Base-by-base conservation (phyloP, 768 basidiomycete genomes). In the Xerocomellus amylosporus region DNA sequence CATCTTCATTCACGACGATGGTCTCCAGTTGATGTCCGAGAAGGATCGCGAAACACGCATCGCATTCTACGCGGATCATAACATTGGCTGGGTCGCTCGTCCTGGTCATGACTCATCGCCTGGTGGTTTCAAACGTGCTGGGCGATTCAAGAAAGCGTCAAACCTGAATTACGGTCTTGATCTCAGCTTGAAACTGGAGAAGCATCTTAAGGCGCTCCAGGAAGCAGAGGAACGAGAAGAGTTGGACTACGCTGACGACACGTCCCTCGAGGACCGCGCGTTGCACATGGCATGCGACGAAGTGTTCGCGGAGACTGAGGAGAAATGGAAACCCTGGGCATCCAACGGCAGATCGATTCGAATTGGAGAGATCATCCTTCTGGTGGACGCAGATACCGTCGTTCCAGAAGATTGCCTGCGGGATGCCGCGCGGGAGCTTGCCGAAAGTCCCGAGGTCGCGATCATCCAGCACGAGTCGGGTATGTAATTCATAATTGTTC, bases 401-500 rank as follows among this genome's bases (percentile, higher is more conserved):
- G 91, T 95, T 5, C 92, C 91, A 0, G 88, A 87, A 76, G 93
- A 95, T 69, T 97, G 92, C 64, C 83, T 97, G 67, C 80, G 90
- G 46, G 93, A 95, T 73, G 93, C 93, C 1, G 93, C 91, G 2
- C 82, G 89, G 30, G 93, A 96, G 65, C 77, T 96, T 49, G 74
- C 81, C 3, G 87, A 88, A 49, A 64, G 64, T 10, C 62, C 64
- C 17, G 69, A 70, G 10, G 84, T 94, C 33, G 91, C 87, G 7
- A 92, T 96, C 74, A 88, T 96, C 49, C 93, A 95, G 64, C 93
- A 96, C 65, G 88, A 89, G 58, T 90, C 88, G 12, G 90, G 86
- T 69, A 41, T n/a, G 93, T 8, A 1, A 19, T 19, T n/a, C 9
- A 12, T 34, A 13, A 43, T 47, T 30, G 8, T 34, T 33, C 17